Conservation (phyloP, 805 yeast species). For the Saccharomycopsis fodiens region DNA sequence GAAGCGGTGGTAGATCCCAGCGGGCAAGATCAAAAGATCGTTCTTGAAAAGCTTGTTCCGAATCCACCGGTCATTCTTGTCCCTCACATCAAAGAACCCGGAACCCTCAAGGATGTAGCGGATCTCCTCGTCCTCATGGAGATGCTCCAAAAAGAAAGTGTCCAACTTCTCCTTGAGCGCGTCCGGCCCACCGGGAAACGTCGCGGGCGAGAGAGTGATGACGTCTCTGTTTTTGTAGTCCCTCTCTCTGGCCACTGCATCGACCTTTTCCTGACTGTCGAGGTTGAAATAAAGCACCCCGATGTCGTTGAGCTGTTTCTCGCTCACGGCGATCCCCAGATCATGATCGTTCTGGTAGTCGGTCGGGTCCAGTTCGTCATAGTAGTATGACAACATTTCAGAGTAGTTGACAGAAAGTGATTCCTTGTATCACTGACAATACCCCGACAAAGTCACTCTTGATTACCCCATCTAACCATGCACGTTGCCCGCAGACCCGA, state of each 20-base stretch:
- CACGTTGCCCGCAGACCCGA: too few species aligned
- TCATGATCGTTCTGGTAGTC: constrained; percentile 68
- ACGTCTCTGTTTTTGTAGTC: constrained; percentile 75
- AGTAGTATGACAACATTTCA: constrained; percentile 48
- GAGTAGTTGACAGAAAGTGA: too few species aligned
- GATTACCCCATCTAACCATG: too few species aligned
- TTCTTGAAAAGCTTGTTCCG: constrained; percentile 55
- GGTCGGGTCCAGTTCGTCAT: constrained; percentile 49
- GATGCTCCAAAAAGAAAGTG: constrained; percentile 73
- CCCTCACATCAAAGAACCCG: constrained; percentile 87
- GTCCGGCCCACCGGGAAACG: constrained; percentile 54
- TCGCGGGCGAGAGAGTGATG: constrained; percentile 49
- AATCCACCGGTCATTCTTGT: constrained; percentile 60
- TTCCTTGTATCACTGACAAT: too few species aligned
- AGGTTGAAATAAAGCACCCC: constrained; percentile 65
- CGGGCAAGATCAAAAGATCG: constrained; percentile 72
- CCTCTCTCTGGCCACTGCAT: constrained; percentile 60
- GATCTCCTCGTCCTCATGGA: constrained; percentile 96
- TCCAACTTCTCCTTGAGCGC: constrained; percentile 59
- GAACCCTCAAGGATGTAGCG: constrained; percentile 83
- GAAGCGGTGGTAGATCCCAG: constrained; percentile 92
- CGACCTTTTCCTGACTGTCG: constrained; percentile 46
- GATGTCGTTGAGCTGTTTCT: constrained; percentile 41
- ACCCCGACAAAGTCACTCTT: too few species aligned
- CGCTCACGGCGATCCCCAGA: constrained; percentile 52